Evolutionary conservation across 1,284 basidiomycete genomes (phyloP), one percentile per base, ranked within the genome.

Genomic region (Exobasidium cylindrosporum): DNA sequence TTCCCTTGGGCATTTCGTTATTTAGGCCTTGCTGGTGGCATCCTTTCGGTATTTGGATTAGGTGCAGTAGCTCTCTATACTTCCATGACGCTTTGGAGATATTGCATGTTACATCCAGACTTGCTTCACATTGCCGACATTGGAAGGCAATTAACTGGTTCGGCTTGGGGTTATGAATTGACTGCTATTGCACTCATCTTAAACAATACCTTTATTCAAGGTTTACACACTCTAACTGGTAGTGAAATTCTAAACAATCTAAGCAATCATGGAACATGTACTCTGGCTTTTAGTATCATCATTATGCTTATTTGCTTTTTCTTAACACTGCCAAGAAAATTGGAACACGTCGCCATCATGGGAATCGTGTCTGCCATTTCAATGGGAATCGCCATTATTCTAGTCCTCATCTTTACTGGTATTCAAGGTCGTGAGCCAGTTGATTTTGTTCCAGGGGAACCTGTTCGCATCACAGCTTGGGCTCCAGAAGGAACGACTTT

Each of bases 121-220:
- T 57, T 71, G 11, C 82, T 83, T n/a, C 85, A 87, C 68, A 85
- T 88, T 29, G 87, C 85, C 73, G 87, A 88, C 67, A 85, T 88
- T 31, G 86, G 86, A 1, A 82, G 82, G 30, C 81, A 83, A 43
- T 82, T 87, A 45, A 85, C 84, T 64, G 83, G 84, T 30, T 83
- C 82, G 44, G 82, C 81, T 2, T 68, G 83, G 54, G 85, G 83
- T 5, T 86, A 85, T 76, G 83, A 84, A 56, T 72, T 83, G 26
- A 70, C 72, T 1, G 72, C 68, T 1, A 31, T 70, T 28, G 67
- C 68, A 0, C 69, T 77, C 46, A 50, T 71, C 14, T 66, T 74
- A 62, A 77, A 77, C 73, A 76, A 76, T 35, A 32, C 23, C 45
- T 62, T 62, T 44, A 44, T 63, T 44, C 47, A 64, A 67, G 72